Base-by-base conservation (phyloP, 2,329 filamentous ascomycete genomes). In the Aureobasidium uvarum region DNA sequence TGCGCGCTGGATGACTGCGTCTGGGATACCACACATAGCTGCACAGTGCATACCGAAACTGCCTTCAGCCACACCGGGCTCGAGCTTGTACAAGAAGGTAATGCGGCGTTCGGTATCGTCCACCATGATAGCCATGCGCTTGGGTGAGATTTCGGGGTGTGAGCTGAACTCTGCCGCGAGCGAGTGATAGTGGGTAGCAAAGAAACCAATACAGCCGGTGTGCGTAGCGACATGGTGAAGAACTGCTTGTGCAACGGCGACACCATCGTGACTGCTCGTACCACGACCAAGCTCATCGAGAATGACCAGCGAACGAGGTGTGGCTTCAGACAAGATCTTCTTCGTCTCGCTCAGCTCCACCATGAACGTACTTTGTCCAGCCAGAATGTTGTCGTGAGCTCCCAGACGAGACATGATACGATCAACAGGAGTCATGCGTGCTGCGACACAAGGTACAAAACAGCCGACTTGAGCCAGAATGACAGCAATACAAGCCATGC, bases 11-110 rank as follows among this genome's bases (percentile, higher is more conserved):
- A 99, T 92, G 18, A 99, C 87, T 64, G 88, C 88, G 51, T 82
- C 81, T 0, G 92, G 86, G 69, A 99, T 98, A 0, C 95, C 95
- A 72, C 95, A 99, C 95, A 99, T 99, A 67, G 92, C 89, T 0
- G 95, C 95, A 74, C 95, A 99, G 77, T 99, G 95, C 95, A 99
- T 99, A 72, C 95, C 95, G 73, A 98, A 99, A 73, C 91, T 96
- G 18, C 95, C 95, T 77, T 98, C 93, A 0, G 95, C 95, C 11
- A 98, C 92, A 1, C 95, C 95, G 16, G 91, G 86, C 77, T 98
- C 95, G 0, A 99, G 85, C 73, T 91, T 93, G 80, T 99, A 99
- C 64, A 99, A 76, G 79, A 99, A 99, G 0, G 94, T 97, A n/a
- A 99, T 88, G n/a, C 88, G 87, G 28, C 91, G 85, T 66, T 91